Evolutionary conservation across 768 basidiomycete species (phyloP).

Genomic region (Tricholoma sp.): DNA sequence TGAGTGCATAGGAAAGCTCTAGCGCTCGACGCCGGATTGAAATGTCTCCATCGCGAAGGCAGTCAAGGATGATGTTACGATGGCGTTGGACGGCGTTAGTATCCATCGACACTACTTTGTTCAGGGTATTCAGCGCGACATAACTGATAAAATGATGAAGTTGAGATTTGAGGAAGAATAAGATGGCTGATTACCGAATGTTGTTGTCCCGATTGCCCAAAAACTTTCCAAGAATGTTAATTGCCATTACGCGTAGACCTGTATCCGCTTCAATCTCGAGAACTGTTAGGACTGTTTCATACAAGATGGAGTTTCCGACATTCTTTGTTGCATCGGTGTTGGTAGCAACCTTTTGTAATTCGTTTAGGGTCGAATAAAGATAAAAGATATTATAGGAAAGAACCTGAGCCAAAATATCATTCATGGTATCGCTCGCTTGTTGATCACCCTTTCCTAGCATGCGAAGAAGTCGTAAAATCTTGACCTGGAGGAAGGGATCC

Average conservation of each 20-base stretch:
- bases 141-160: slow-evolving; percentile 49
- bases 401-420: slow-evolving; percentile 95
- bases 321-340: slow-evolving; percentile 98
- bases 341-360: slow-evolving; percentile 75
- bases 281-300: slow-evolving; percentile 95
- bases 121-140: slow-evolving; percentile 95
- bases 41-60: slow-evolving; percentile 97
- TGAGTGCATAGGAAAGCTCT: slow-evolving; percentile 94
- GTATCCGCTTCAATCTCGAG: slow-evolving; percentile 97
- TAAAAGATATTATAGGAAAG: slow-evolving; percentile 6
- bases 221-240: slow-evolving; percentile 98
- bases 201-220: slow-evolving; percentile 97
- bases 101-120: slow-evolving; percentile 97
- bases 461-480: slow-evolving; percentile 83
- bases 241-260: slow-evolving; percentile 96
- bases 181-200: slow-evolving; percentile 61
- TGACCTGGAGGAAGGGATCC: slow-evolving; percentile 92
- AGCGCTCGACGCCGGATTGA: slow-evolving; percentile 96
- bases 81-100: slow-evolving; percentile 98
- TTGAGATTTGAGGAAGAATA: not conserved
- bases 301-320: slow-evolving; percentile 95
- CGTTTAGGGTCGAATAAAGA: not conserved
- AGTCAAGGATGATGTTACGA: slow-evolving; percentile 97
- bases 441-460: slow-evolving; percentile 83
- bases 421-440: slow-evolving; percentile 93